These are phyloP conservation scores for Puccinia polysora DNA, from an alignment of 1,284 basidiomycete species.

Conservation along the genomic window DNA sequence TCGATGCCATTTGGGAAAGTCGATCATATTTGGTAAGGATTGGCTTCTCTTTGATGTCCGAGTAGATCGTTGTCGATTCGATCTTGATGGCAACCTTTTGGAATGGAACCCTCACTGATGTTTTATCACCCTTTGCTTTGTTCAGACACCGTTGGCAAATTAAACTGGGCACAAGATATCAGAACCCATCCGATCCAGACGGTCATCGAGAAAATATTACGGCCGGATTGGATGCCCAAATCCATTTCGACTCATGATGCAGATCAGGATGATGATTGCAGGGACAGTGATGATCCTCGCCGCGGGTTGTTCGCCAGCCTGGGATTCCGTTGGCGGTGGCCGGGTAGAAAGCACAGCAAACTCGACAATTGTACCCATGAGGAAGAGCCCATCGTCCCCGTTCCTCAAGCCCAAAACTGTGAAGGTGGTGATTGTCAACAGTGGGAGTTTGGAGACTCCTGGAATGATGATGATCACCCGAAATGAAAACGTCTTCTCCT, in stretches of 20 bases:
- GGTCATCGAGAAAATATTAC: conserved; percentile 36
- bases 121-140: neutral
- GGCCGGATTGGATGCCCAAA: conserved; percentile 23
- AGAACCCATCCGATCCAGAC: conserved; percentile 40
- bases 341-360: conserved; percentile 4
- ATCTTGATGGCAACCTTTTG: neutral
- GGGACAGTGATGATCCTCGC: conserved; percentile 2
- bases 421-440: conserved; percentile 30
- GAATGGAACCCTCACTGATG: neutral
- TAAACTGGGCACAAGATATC: conserved; percentile 43
- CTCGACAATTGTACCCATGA: conserved; percentile 17
- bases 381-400: conserved; percentile 21
- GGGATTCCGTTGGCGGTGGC: conserved; percentile 33
- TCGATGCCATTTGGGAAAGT: conserved; percentile 29
- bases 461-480: conserved; percentile 25
- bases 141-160: conserved; percentile 37
- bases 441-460: conserved; percentile 39
- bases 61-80: neutral
- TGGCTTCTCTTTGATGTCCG: neutral
- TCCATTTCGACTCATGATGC: neutral
- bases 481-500: too few relatives aligned
- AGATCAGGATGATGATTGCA: too few relatives aligned
- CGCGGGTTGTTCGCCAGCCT: neutral
- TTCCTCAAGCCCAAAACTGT: conserved; percentile 16
- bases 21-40: conserved; percentile 34